These are phyloP conservation scores for Podospora tetraspora DNA, from an alignment of 495 filamentous ascomycete genomes.

Conservation along the genomic window DNA sequence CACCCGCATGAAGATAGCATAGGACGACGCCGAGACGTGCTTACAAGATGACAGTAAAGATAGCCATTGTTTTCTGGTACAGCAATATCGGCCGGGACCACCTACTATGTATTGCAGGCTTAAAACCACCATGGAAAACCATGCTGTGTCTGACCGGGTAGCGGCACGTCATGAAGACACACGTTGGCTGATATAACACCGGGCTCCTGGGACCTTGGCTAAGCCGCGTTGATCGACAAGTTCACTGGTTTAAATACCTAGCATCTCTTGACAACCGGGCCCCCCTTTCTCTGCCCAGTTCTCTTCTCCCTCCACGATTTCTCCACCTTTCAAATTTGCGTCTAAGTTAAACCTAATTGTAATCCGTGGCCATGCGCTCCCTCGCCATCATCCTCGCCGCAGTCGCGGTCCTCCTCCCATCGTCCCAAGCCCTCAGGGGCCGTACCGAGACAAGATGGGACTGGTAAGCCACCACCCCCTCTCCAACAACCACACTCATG, in stretches of 20 bases:
- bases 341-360: background rate
- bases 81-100: background rate
- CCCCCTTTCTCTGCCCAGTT: background rate
- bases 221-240: no score
- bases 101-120: background rate
- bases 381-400: background rate
- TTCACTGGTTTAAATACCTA: background rate
- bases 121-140: no score
- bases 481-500: background rate
- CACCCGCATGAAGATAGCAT: background rate
- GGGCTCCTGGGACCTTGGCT: no score
- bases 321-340: background rate
- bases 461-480: constrained; percentile 7
- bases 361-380: background rate
- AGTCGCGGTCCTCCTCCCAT: background rate
- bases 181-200: background rate
- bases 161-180: background rate
- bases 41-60: background rate
- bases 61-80: background rate
- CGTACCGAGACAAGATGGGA: constrained; percentile 17
- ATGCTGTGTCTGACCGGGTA: background rate
- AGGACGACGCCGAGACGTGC: background rate
- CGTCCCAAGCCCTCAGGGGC: background rate
- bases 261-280: background rate
- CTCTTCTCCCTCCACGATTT: background rate